Percentiles rank a stretch among this genome's conserved stretches.
Evolutionary conservation across 1,284 basidiomycete genomes (phyloP).

Genomic region (Malassezia equina): DNA sequence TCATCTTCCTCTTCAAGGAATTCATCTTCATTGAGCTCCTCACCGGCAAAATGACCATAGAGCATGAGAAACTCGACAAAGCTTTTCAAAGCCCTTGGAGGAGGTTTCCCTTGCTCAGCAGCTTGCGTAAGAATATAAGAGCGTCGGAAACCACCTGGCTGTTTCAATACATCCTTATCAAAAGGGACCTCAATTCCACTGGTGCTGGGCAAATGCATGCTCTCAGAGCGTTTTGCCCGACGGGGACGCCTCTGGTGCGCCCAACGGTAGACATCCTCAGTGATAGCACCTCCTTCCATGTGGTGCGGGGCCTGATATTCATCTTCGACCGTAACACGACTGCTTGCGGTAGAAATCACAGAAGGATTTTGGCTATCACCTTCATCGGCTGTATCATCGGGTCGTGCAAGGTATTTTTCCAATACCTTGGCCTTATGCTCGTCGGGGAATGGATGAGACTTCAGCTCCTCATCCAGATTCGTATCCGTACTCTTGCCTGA

Average conservation of each 20-base stretch:
- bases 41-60: conserved; percentile 45
- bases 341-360: background rate
- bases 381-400: background rate
- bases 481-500: background rate
- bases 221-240: conserved; percentile 30
- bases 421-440: conserved; percentile 11
- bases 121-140: conserved; percentile 39
- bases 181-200: conserved; percentile 36
- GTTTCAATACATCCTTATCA: conserved; percentile 34
- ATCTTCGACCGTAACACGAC: conserved; percentile 8
- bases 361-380: background rate
- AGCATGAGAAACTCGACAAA: conserved; percentile 46
- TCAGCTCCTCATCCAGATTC: conserved; percentile 1
- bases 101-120: conserved; percentile 33
- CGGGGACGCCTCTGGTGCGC: conserved; percentile 39
- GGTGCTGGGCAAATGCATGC: conserved; percentile 38
- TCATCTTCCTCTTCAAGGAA: conserved; percentile 33
- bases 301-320: conserved; percentile 38
- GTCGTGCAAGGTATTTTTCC: conserved; percentile 2
- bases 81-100: conserved; percentile 38
- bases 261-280: conserved; percentile 45
- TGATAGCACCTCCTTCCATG: conserved; percentile 45
- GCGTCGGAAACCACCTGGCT: conserved; percentile 44
- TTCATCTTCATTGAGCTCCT: conserved; percentile 38
- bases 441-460: conserved; percentile 11